phyloP scores from a whole-genome alignment of 2,329 filamentous ascomycete genomes.

The Pezicula carpinea region DNA sequence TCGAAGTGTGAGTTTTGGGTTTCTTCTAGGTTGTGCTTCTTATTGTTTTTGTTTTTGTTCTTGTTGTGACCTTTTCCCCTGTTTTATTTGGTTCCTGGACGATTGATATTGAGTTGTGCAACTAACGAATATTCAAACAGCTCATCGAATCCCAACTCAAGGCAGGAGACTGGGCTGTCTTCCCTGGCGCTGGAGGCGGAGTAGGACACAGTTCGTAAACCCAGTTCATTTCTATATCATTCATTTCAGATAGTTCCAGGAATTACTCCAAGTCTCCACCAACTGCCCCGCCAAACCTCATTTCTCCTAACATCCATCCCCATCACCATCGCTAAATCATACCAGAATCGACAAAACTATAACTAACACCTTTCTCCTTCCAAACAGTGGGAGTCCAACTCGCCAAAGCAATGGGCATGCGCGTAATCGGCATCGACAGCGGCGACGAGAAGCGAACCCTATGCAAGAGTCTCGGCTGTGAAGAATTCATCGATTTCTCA shows the following conservation, averaged over 20 bases:
- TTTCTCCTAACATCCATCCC: too few relatives aligned
- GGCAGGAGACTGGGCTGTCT: constrained; percentile 3
- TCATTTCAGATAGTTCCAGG: too few relatives aligned
- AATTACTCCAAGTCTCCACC: too few relatives aligned
- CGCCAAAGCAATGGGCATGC: constrained; percentile 9
- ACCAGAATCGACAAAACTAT: too few relatives aligned
- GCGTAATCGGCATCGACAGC: constrained; percentile 8
- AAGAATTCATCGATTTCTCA: constrained; percentile 72
- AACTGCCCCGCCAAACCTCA: too few relatives aligned
- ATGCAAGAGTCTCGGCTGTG: constrained; percentile 52
- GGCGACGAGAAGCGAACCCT: constrained; percentile 4
- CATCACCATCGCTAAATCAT: too few relatives aligned
- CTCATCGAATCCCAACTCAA: neutral
- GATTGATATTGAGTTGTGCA: neutral
- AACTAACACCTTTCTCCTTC: too few relatives aligned
- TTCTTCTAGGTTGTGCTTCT: neutral
- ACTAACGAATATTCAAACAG: neutral
- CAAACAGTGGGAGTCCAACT: constrained; percentile 20
- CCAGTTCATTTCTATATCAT: too few relatives aligned
- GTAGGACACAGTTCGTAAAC: constrained; percentile 6
- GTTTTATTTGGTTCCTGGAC: too few relatives aligned
- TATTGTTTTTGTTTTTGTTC: too few relatives aligned
- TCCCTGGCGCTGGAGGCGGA: constrained; percentile 3
- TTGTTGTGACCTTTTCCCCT: too few relatives aligned
- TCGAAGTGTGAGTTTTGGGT: constrained; percentile 2